Base-by-base conservation (phyloP, 345 rosid species). In the Psidium guajava region DNA sequence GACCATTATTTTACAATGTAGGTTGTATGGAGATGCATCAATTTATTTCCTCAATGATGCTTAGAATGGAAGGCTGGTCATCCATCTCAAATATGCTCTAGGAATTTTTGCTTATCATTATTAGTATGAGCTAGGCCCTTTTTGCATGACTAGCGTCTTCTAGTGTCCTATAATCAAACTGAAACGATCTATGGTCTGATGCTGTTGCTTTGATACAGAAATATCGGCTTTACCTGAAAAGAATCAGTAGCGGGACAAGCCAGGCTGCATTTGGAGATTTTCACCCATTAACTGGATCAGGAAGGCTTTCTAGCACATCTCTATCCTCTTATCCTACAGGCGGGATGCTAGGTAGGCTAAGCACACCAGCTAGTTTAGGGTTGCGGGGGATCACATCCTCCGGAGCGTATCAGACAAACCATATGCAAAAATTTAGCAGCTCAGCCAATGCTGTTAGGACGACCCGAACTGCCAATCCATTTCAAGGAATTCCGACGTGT, bases 401-500 rank as follows among this genome's bases (percentile, higher is more conserved):
- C 5, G 95, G 95, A 91, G 86, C 90, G 89, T 56, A 86, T 77
- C 85, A 52, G 69, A 83, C 90, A 83, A 87, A 82, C 86, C 91
- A 88, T 74, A 50, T 85, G 27, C 91, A 91, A 85, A 84, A 82
- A 83, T 86, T 90, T 83, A 88, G 91, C 75, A 89, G 90, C 81
- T 86, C 85, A 16, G 51, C 53, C 52, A 90, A 83, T 74, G 88
- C 87, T 87, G 88, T 86, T 52, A 91, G 89, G 28, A 91, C 50
- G 28, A 91, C 53, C 85, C 91, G 89, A 81, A 92, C 87, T 59
- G 91, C 91, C 50, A 92, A 84, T 87, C 86, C 94, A 69, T 94
- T 94, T 81, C 97, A 93, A 85, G 96, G 98, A 32, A 89, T 94
- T 87, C 98, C 97, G n/a, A 85, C 91, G 49, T 90, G 95, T 54